Evolutionary conservation across 208 protist genomes (phyloP).

Genomic region (Naegleria fowleri): DNA sequence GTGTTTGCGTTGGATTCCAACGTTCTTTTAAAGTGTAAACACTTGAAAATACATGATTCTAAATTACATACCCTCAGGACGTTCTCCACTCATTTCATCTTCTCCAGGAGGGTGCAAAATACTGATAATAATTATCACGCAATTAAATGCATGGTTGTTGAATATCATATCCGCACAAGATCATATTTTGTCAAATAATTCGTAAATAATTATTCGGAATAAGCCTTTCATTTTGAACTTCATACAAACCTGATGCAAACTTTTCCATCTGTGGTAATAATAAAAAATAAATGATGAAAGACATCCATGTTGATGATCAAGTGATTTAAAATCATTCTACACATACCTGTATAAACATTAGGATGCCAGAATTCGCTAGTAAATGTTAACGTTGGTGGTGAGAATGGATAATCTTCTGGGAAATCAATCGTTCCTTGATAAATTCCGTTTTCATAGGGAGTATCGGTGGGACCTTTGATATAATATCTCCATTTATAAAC

Average conservation of each 20-base stretch:
- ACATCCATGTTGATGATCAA: background rate
- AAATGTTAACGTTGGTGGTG: slow-evolving; percentile 86
- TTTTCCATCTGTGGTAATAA: slow-evolving; percentile 58
- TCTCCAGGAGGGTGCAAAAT: slow-evolving; percentile 95
- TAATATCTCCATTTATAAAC: slow-evolving; percentile 80
- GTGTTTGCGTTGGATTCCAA: slow-evolving; percentile 88
- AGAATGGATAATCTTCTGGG: slow-evolving; percentile 89
- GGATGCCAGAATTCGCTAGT: slow-evolving; percentile 93
- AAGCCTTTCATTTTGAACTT: no score
- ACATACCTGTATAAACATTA: slow-evolving; percentile 73
- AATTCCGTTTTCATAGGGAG: slow-evolving; percentile 58
- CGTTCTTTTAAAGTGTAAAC: slow-evolving; percentile 63
- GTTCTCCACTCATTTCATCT: slow-evolving; percentile 78
- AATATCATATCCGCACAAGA: no score
- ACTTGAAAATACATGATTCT: slow-evolving; percentile 15
- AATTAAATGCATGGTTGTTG: background rate
- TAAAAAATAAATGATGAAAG: no score
- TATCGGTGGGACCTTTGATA: slow-evolving; percentile 59
- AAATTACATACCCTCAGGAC: slow-evolving; percentile 28
- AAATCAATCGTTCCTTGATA: slow-evolving; percentile 73
- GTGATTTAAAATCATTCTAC: background rate
- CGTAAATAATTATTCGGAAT: no score
- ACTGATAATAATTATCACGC: no score
- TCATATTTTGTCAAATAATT: no score
- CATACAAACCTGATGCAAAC: slow-evolving; percentile 86